Evolutionary conservation across 305 asterid species (phyloP).

Genomic region (Fraxinus dipetala): DNA sequence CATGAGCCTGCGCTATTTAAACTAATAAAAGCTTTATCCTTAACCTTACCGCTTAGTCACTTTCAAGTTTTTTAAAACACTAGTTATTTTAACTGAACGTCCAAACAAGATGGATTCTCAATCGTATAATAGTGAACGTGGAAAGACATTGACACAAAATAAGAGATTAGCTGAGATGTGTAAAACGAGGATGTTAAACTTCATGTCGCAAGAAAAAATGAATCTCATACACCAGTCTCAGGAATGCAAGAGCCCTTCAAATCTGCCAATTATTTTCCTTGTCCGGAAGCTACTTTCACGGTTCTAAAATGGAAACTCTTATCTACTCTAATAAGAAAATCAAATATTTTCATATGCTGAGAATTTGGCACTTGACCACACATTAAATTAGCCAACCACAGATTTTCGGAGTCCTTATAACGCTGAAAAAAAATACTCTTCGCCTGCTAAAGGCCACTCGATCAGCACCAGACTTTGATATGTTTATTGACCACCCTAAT

Average conservation of each 20-base stretch:
- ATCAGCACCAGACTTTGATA: constrained; percentile 27
- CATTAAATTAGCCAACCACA: constrained; percentile 15
- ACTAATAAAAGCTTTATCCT: too few relatives aligned
- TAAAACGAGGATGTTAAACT: constrained; percentile 8
- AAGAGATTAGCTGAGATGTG: neutral
- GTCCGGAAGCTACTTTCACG: neutral
- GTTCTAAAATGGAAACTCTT: neutral
- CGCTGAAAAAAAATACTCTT: constrained; percentile 25
- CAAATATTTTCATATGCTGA: constrained; percentile 10
- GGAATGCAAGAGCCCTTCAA: constrained; percentile 21
- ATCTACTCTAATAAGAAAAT: constrained; percentile 4
- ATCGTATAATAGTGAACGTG: neutral
- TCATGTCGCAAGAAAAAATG: neutral
- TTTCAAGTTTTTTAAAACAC: too few relatives aligned
- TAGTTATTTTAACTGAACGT: too few relatives aligned
- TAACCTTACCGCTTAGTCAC: too few relatives aligned
- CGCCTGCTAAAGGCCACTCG: constrained; percentile 23
- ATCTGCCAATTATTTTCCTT: constrained; percentile 25
- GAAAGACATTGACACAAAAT: neutral
- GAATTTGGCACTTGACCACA: constrained; percentile 8
- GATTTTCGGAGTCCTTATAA: neutral
- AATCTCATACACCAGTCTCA: constrained; percentile 8
- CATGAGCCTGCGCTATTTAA: too few relatives aligned
- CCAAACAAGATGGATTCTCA: neutral
- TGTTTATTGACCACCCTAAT: constrained; percentile 31